phyloP scores from a whole-genome alignment of 2,329 filamentous ascomycete genomes.

The Cadophora sp. region DNA sequence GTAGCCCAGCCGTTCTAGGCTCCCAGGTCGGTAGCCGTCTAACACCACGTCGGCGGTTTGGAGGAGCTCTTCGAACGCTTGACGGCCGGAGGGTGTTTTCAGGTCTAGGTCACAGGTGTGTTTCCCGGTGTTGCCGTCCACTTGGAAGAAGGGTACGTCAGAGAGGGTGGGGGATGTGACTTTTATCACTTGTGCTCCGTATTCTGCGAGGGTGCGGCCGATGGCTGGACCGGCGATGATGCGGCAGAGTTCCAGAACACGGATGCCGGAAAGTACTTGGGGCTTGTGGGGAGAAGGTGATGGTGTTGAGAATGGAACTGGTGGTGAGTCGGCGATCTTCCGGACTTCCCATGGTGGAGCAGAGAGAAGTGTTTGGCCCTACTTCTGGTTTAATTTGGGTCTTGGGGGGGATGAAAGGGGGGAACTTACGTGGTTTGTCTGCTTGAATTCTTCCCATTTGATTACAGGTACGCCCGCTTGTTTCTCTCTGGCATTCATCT shows the following conservation, averaged over 20 bases:
- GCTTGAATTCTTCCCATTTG: conserved; percentile 64
- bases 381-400: not conserved
- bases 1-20: conserved; percentile 68
- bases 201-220: conserved; percentile 73
- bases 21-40: conserved; percentile 74
- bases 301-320: conserved; percentile 52
- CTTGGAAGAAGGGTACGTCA: conserved; percentile 75
- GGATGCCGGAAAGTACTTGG: conserved; percentile 62
- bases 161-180: conserved; percentile 72
- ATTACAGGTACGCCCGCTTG: conserved; percentile 68
- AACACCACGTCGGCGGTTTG: conserved; percentile 69
- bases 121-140: conserved; percentile 76
- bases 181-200: conserved; percentile 77
- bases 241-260: conserved; percentile 76
- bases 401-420: not conserved
- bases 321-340: conserved; percentile 52
- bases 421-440: conserved; percentile 58
- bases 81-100: conserved; percentile 59
- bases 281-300: conserved; percentile 27
- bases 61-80: conserved; percentile 64
- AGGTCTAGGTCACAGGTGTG: conserved; percentile 69
- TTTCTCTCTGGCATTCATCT: conserved; percentile 58
- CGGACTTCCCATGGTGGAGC: conserved; percentile 56
- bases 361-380: conserved; percentile 50
- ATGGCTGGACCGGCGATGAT: conserved; percentile 80